Conservation (phyloP, 805 yeast species). For the Lachancea kluyveri region DNA sequence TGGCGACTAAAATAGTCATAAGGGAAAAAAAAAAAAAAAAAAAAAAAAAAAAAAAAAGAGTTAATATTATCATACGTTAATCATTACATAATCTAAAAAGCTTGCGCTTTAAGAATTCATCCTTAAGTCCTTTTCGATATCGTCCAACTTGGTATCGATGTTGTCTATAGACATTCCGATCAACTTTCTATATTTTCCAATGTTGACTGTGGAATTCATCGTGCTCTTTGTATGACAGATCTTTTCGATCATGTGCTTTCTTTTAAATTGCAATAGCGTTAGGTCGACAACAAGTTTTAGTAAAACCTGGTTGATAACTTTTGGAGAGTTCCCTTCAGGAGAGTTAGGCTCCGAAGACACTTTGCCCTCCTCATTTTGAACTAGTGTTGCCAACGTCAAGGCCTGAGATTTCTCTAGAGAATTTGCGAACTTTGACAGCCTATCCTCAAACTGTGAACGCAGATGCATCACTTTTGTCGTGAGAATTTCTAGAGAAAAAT, state of each 20-base stretch:
- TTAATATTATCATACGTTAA: too few species aligned
- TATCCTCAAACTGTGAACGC: conserved; percentile 2
- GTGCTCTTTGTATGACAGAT: conserved; percentile 46
- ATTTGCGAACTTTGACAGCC: conserved; percentile 6
- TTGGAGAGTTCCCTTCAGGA: conserved; percentile 10
- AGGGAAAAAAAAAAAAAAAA: conserved; percentile 1
- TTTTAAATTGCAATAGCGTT: conserved; percentile 45
- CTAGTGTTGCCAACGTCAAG: conserved; percentile 49
- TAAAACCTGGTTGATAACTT: conserved; percentile 14
- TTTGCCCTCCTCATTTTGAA: conserved; percentile 45
- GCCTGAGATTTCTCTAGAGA: conserved; percentile 63
- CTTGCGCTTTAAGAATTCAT: conserved; percentile 10
- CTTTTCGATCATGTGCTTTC: conserved; percentile 39
- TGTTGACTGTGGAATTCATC: conserved; percentile 44
- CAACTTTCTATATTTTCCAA: conserved; percentile 73
- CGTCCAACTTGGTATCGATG: conserved; percentile 75
- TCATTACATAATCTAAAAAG: conserved; percentile 3
- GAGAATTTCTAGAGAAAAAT: conserved; percentile 1
- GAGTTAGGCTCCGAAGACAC: conserved; percentile 11
- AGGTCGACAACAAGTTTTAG: conserved; percentile 35
- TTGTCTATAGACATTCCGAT: conserved; percentile 76
- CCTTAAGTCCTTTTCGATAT: conserved; percentile 47
- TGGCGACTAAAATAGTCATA: conserved; percentile 1
- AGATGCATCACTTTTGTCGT: conserved; percentile 3
- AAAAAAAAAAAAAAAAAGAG: conserved; percentile 5